phyloP scores from a whole-genome alignment of 495 filamentous ascomycete genomes.

The Bombardia bombarda region DNA sequence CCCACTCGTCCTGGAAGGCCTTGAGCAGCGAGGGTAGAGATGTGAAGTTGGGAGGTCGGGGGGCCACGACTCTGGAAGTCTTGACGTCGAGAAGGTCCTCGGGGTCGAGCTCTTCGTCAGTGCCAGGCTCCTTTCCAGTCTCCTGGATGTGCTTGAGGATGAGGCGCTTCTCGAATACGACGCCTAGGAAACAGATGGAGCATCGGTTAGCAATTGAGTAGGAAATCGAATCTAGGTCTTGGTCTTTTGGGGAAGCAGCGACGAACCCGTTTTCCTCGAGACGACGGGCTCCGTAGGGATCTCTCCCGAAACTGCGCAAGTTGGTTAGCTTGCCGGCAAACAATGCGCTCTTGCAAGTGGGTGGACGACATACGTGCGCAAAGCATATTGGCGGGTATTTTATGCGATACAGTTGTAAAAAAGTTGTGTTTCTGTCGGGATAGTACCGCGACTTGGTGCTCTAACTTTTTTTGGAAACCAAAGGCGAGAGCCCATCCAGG shows the following conservation, averaged over 20 bases:
- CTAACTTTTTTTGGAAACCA: constrained; percentile 4
- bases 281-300: constrained; percentile 90
- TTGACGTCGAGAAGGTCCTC: constrained; percentile 88
- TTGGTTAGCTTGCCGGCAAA: constrained; percentile 8
- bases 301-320: constrained; percentile 83
- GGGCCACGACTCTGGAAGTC: constrained; percentile 70
- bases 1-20: constrained; percentile 98
- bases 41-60: constrained; percentile 88
- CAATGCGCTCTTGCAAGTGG: not conserved
- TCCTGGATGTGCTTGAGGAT: constrained; percentile 93
- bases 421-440: not conserved
- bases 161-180: constrained; percentile 87
- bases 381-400: constrained; percentile 43
- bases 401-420: not conserved
- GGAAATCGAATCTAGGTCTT: not conserved
- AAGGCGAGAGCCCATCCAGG: too few species aligned
- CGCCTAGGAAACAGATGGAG: constrained; percentile 46
- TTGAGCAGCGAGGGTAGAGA: constrained; percentile 94
- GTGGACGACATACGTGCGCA: constrained; percentile 52
- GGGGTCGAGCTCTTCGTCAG: constrained; percentile 73
- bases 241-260: not conserved
- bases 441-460: not conserved
- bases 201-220: constrained; percentile 26
- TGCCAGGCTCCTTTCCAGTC: constrained; percentile 90
- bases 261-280: constrained; percentile 85